phyloP scores from a whole-genome alignment of 1,284 basidiomycete genomes.

The Malassezia restricta region DNA sequence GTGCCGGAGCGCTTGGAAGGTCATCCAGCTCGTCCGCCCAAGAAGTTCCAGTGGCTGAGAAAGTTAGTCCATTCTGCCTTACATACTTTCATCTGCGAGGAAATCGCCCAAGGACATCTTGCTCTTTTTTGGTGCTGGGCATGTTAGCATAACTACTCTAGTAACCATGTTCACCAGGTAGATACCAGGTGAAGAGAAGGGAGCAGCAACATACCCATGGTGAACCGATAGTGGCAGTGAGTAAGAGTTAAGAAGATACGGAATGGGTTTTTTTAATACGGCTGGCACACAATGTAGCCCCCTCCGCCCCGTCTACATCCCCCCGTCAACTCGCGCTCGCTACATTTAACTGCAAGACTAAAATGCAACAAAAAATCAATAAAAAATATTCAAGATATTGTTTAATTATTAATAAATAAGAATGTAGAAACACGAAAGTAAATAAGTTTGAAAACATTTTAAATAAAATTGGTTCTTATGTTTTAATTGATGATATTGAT shows the following conservation, averaged over 20 bases:
- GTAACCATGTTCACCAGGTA: neutral
- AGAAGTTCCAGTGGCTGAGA: constrained; percentile 32
- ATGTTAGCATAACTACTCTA: neutral
- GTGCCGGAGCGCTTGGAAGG: constrained; percentile 31
- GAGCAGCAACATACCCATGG: neutral
- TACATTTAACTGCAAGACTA: neutral
- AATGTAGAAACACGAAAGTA: neutral
- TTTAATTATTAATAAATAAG: neutral
- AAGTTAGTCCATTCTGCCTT: neutral
- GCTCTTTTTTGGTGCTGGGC: constrained; percentile 39
- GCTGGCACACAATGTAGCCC: neutral
- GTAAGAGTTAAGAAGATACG: neutral
- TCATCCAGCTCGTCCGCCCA: constrained; percentile 46
- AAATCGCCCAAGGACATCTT: constrained; percentile 41
- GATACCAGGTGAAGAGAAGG: neutral
- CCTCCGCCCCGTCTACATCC: too few species aligned
- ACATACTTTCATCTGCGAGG: constrained; percentile 35
- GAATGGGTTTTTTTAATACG: neutral
- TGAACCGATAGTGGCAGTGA: neutral
- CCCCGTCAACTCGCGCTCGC: too few species aligned
- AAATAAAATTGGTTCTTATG: neutral
- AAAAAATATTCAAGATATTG: neutral
- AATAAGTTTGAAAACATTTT: neutral
- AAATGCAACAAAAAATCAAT: neutral
- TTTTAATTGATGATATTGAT: neutral